Evolutionary conservation across 116 monocot species (phyloP), one percentile per base, ranked within the genome.

Genomic region (Posidonia oceanica): DNA sequence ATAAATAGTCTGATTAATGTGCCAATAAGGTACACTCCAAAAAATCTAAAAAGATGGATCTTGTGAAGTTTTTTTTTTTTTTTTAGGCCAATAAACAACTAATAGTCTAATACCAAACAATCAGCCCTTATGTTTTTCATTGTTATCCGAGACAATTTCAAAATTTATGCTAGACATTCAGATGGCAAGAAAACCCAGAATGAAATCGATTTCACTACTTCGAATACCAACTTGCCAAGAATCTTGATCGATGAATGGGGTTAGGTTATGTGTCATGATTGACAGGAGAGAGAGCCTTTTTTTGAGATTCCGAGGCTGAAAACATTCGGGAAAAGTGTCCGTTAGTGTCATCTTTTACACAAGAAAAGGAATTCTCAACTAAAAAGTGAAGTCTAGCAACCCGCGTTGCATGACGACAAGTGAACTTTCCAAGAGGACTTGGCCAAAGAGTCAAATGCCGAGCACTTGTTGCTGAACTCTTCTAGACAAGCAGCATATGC

Each of bases 381-480:
- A 55, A 52, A 64, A 39, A 17, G 36, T 39, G 11, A 10, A n/a
- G 15, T n/a, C 39, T 3, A 40, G 20, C 4, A 39, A 37, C 0
- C 21, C 11, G 20, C n/a, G 11, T 36, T 56, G 69, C 38, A 57
- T 36, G 37, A 57, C 37, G 76, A 76, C 76, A 76, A 22, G 8
- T 29, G 74, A 71, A 71, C 74, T 80, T 80, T 84, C 80, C 84
- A 80, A 80, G 64, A 74, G 77, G 66, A 76, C 55, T 65, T 76
- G 14, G 80, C 74, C 80, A 80, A 75, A 52, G 39, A 64, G 70
- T 74, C 80, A 72, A 77, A 69, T 64, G 70, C 52, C 63, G 52
- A 37, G 38, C 14, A 36, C 63, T 17, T 55, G 40, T 21, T 10
- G 76, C 39, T 70, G 70, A 76, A 69, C 37, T 56, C 14, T 23